phyloP scores from a whole-genome alignment of 1,284 basidiomycete species.

The Cutaneotrichosporon sp. region DNA sequence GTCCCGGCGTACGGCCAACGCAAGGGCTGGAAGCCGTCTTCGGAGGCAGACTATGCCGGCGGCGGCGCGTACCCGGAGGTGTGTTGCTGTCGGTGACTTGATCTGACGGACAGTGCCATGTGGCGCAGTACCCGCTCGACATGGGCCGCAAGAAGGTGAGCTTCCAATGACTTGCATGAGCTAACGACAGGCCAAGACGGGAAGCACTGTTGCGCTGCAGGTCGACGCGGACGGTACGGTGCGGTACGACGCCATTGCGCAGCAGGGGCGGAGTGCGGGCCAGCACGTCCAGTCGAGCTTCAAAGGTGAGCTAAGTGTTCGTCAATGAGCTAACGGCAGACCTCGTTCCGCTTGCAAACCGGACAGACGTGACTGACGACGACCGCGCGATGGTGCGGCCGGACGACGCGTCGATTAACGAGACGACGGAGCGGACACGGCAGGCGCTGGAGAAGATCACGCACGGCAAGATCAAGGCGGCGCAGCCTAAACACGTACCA shows the following conservation, averaged over 20 bases:
- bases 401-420: constrained; percentile 80
- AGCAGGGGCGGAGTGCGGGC: constrained; percentile 82
- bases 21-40: constrained; percentile 76
- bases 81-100: constrained; percentile 8
- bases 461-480: constrained; percentile 92
- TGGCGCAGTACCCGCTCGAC: constrained; percentile 93
- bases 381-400: constrained; percentile 79
- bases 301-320: constrained; percentile 53
- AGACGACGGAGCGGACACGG: constrained; percentile 82
- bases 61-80: constrained; percentile 90
- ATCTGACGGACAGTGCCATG: constrained; percentile 60
- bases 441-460: constrained; percentile 89
- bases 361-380: constrained; percentile 76
- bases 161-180: background rate
- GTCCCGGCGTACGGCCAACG: constrained; percentile 67
- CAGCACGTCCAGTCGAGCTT: constrained; percentile 89
- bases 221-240: constrained; percentile 95
- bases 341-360: constrained; percentile 83
- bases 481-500: constrained; percentile 61
- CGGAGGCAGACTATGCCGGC: constrained; percentile 78
- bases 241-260: constrained; percentile 93
- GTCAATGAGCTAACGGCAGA: constrained; percentile 51
- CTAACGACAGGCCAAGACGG: constrained; percentile 60
- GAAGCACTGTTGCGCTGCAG: constrained; percentile 90
- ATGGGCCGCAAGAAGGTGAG: constrained; percentile 89